Evolutionary conservation across 2,329 filamentous ascomycete genomes (phyloP).

Genomic region (Colletotrichum melonis): DNA sequence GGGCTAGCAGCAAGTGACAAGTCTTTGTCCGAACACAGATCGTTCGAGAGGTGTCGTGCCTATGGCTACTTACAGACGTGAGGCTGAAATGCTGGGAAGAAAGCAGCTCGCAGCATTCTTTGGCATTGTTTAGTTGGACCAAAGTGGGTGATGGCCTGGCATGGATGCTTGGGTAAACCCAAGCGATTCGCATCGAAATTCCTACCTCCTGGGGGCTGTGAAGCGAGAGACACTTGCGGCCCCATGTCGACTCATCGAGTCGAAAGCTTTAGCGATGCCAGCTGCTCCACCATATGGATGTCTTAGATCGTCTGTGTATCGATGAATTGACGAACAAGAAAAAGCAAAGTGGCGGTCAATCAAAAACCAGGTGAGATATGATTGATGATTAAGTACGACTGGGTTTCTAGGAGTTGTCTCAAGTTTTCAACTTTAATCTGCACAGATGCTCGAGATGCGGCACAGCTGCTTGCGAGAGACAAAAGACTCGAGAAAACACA

Average conservation of each 20-base stretch:
- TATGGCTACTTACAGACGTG: background rate
- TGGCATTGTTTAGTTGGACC: background rate
- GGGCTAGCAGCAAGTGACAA: background rate
- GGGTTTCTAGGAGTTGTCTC: background rate
- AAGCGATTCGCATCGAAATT: background rate
- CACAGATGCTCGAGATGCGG: background rate
- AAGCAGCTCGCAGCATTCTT: background rate
- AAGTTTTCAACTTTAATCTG: background rate
- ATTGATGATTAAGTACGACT: background rate
- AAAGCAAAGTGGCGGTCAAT: conserved; percentile 12
- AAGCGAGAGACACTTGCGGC: background rate
- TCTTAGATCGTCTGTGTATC: background rate
- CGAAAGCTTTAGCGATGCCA: background rate
- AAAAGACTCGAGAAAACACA: background rate
- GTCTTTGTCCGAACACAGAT: background rate
- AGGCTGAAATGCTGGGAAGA: background rate
- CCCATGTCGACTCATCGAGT: background rate
- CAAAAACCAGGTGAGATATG: background rate
- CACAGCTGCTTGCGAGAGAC: background rate
- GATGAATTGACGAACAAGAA: background rate
- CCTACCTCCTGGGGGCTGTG: background rate
- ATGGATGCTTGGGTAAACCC: background rate
- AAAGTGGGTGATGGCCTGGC: background rate
- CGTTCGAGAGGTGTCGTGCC: background rate
- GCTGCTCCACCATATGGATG: background rate